These are phyloP conservation scores for Moesziomyces sp. DNA, from an alignment of 1,284 basidiomycete species.

Conservation along the genomic window DNA sequence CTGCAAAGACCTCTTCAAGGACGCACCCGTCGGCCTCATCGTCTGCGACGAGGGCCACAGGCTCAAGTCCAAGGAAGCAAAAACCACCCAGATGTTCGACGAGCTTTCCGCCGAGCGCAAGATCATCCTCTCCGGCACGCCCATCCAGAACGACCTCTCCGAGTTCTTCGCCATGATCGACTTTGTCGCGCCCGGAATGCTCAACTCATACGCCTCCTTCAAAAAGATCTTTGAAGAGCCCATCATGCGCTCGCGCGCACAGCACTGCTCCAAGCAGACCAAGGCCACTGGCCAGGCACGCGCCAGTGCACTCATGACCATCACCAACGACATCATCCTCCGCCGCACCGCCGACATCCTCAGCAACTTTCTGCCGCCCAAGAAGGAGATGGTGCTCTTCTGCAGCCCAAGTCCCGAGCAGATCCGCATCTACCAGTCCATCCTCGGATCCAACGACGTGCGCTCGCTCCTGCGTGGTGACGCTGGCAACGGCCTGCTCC, in stretches of 20 bases:
- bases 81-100: conserved; percentile 90
- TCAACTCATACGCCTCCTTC: conserved; percentile 70
- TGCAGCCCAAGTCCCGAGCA: conserved; percentile 72
- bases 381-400: conserved; percentile 73
- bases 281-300: conserved; percentile 78
- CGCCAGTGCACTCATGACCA: conserved; percentile 72
- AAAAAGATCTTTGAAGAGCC: conserved; percentile 81
- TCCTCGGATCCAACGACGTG: conserved; percentile 68
- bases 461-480: conserved; percentile 51
- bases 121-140: conserved; percentile 90
- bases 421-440: conserved; percentile 79
- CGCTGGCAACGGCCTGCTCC: conserved; percentile 52
- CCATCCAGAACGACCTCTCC: conserved; percentile 91
- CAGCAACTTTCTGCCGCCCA: conserved; percentile 86
- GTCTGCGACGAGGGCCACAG: conserved; percentile 98
- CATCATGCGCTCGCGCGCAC: conserved; percentile 86
- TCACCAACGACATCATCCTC: conserved; percentile 87
- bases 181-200: conserved; percentile 90
- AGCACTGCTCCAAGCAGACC: conserved; percentile 78
- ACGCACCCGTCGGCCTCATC: conserved; percentile 82
- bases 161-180: conserved; percentile 97
- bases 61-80: conserved; percentile 89
- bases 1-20: conserved; percentile 52
- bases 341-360: conserved; percentile 80
- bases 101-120: conserved; percentile 78